Evolutionary conservation across 2,329 filamentous ascomycete genomes (phyloP).

Genomic region (Cadophora gregata): DNA sequence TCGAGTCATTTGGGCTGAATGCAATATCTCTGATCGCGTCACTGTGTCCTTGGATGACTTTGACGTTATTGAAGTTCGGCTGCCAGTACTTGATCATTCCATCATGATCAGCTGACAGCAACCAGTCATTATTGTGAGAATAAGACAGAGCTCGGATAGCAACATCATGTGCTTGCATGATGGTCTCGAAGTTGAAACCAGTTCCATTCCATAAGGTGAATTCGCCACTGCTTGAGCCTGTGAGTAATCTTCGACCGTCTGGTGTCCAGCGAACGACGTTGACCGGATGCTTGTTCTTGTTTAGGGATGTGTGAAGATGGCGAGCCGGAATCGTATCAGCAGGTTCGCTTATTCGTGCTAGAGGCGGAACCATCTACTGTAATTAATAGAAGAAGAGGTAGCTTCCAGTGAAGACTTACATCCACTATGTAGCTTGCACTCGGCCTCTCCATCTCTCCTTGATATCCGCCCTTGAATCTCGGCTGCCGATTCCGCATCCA

Average conservation of each 20-base stretch:
- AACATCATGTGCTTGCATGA: slow-evolving; percentile 96
- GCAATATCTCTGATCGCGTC: slow-evolving; percentile 91
- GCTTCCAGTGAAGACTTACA: slow-evolving; percentile 56
- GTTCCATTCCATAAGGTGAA: slow-evolving; percentile 99
- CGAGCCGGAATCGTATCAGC: slow-evolving; percentile 92
- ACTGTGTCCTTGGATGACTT: slow-evolving; percentile 88
- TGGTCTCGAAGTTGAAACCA: slow-evolving; percentile 99
- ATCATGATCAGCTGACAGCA: slow-evolving; percentile 93
- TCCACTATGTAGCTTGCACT: slow-evolving; percentile 90
- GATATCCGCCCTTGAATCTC: slow-evolving; percentile 73
- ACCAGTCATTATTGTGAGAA: slow-evolving; percentile 96
- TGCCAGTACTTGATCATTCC: slow-evolving; percentile 99
- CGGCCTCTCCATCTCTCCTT: slow-evolving; percentile 81
- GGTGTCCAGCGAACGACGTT: slow-evolving; percentile 98
- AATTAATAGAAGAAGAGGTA: background rate
- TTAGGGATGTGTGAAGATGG: slow-evolving; percentile 95
- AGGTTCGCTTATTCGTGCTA: slow-evolving; percentile 74
- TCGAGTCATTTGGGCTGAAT: slow-evolving; percentile 91
- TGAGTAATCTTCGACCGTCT: slow-evolving; percentile 88
- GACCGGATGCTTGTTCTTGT: slow-evolving; percentile 97
- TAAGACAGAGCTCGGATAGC: slow-evolving; percentile 84
- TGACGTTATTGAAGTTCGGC: slow-evolving; percentile 98
- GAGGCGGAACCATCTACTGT: slow-evolving; percentile 81
- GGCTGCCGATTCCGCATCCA: slow-evolving; percentile 87
- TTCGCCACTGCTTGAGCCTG: slow-evolving; percentile 93